Conservation (phyloP, 169 alveolate genomes). For the Ichthyophthirius multifiliis region DNA sequence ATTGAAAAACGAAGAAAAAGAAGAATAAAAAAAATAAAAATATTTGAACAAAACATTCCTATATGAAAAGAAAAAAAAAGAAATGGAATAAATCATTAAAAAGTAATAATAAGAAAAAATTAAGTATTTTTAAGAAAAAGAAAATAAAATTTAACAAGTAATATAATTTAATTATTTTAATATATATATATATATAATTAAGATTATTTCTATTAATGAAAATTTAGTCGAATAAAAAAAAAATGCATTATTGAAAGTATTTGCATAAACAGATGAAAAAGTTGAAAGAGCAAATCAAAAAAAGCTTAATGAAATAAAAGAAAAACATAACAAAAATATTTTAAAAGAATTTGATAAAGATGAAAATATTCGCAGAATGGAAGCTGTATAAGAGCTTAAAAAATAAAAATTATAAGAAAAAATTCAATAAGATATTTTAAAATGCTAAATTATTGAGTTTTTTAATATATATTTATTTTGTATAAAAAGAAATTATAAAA, state of each 20-base stretch:
- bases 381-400: background rate
- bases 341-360: background rate
- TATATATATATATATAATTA: background rate
- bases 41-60: background rate
- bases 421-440: background rate
- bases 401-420: background rate
- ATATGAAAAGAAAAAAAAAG: background rate
- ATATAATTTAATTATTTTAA: background rate
- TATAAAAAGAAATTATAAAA: background rate
- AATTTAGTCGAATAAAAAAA: background rate
- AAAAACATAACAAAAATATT: background rate
- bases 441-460: background rate
- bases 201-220: background rate
- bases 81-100: background rate
- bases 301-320: background rate
- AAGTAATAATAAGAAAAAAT: background rate
- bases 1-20: background rate
- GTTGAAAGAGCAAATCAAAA: background rate
- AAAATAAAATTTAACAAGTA: constrained; percentile 9
- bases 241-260: background rate
- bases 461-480: background rate
- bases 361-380: constrained; percentile 2
- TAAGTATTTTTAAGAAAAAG: constrained; percentile 5
- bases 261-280: background rate
- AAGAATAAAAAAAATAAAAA: background rate